Evolutionary conservation across 1,284 basidiomycete genomes (phyloP).

Genomic region (Sanghuangporus weigelae): DNA sequence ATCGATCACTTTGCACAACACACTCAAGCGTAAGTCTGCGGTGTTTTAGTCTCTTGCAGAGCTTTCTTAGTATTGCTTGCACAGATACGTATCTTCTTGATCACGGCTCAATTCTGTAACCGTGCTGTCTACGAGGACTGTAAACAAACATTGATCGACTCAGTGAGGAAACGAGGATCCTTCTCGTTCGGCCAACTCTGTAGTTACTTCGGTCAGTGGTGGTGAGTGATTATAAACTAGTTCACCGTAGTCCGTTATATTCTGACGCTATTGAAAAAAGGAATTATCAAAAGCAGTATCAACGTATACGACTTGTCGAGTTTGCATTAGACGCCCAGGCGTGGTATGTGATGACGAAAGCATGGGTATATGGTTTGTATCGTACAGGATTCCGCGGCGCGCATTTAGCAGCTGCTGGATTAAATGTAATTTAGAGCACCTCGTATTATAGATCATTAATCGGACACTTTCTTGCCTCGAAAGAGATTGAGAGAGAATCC

Average conservation of each 20-base stretch:
- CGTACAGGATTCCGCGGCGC: slow-evolving; percentile 58
- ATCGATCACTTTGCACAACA: slow-evolving; percentile 67
- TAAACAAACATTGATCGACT: slow-evolving; percentile 42
- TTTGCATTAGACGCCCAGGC: slow-evolving; percentile 66
- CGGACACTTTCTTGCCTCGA: background rate
- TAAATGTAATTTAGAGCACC: slow-evolving; percentile 31
- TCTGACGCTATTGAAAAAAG: slow-evolving; percentile 29
- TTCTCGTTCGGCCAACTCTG: slow-evolving; percentile 45
- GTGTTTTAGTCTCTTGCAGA: background rate
- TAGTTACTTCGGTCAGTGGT: slow-evolving; percentile 60
- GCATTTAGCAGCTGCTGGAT: slow-evolving; percentile 62
- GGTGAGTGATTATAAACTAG: slow-evolving; percentile 38
- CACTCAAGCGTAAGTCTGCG: slow-evolving; percentile 54
- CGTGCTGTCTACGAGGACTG: slow-evolving; percentile 84
- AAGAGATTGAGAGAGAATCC: no score
- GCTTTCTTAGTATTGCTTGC: background rate
- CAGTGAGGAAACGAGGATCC: slow-evolving; percentile 46
- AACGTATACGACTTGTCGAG: slow-evolving; percentile 49
- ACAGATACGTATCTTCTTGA: slow-evolving; percentile 81
- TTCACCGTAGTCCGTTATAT: background rate
- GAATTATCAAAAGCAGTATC: slow-evolving; percentile 52
- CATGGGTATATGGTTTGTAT: slow-evolving; percentile 63
- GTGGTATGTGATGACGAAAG: slow-evolving; percentile 47
- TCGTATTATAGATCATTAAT: background rate
- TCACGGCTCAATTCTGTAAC: slow-evolving; percentile 89